Conservation (phyloP, 352 stramenopile species). For the Globisporangium ultimum region DNA sequence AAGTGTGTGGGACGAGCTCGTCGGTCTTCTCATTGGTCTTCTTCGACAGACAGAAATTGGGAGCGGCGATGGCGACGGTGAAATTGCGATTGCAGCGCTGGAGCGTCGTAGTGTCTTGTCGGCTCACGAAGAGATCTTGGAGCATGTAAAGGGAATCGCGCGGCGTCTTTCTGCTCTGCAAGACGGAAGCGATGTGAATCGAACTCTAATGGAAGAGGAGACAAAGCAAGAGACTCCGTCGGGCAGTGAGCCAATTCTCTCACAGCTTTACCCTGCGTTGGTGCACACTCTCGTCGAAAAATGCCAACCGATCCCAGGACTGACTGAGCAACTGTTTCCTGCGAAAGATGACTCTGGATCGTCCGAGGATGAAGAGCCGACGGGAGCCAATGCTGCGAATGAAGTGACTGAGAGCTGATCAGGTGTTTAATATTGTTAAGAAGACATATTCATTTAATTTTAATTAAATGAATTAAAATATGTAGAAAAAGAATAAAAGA, state of each 20-base stretch:
- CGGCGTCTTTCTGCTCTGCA: slow-evolving; percentile 46
- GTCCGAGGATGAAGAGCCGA: slow-evolving; percentile 3
- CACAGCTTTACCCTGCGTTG: slow-evolving; percentile 21
- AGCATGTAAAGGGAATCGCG: slow-evolving; percentile 61
- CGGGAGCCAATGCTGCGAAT: not conserved
- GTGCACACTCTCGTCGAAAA: slow-evolving; percentile 61
- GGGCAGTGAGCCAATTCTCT: no score
- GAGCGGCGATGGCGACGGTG: slow-evolving; percentile 17
- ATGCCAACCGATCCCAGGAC: slow-evolving; percentile 33
- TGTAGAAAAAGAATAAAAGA: no score
- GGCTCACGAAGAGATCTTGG: slow-evolving; percentile 70
- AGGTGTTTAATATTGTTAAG: not conserved
- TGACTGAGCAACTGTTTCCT: slow-evolving; percentile 57
- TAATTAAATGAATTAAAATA: no score
- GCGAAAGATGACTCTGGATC: slow-evolving; percentile 38
- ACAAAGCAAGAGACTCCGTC: no score
- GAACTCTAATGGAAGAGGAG: no score
- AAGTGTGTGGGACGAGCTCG: slow-evolving; percentile 48
- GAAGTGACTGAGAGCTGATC: slow-evolving; percentile 2
- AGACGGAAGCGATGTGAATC: not conserved
- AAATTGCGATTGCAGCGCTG: slow-evolving; percentile 42
- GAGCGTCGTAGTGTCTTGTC: slow-evolving; percentile 61
- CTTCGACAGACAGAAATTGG: slow-evolving; percentile 48
- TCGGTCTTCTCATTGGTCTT: slow-evolving; percentile 50
- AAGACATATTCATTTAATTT: no score